Evolutionary conservation across 108 stramenopile genomes (phyloP).

Genomic region (Discostella pseudostelligera): DNA sequence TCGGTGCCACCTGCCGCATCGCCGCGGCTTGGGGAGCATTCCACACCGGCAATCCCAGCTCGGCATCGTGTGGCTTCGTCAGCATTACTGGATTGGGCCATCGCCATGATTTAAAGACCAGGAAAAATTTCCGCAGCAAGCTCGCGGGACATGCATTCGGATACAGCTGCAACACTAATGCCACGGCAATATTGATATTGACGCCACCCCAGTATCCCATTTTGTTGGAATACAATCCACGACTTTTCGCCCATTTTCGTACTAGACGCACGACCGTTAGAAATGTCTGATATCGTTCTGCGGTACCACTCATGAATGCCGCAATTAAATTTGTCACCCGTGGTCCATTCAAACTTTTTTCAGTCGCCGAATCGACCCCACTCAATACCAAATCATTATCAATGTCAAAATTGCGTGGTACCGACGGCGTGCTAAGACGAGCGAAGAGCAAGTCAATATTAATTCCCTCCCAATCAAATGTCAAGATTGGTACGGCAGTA

Average conservation of each 20-base stretch:
- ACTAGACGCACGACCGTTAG: slow-evolving; percentile 86
- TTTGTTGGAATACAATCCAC: slow-evolving; percentile 99
- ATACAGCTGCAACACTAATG: slow-evolving; percentile 91
- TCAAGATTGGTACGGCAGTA: slow-evolving; percentile 95
- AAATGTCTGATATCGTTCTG: slow-evolving; percentile 80
- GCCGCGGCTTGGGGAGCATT: slow-evolving; percentile 53
- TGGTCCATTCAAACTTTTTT: slow-evolving; percentile 95
- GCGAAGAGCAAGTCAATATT: slow-evolving; percentile 97
- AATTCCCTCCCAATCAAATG: slow-evolving; percentile 97
- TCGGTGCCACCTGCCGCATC: slow-evolving; percentile 87
- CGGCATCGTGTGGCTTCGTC: slow-evolving; percentile 84
- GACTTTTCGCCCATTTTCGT: slow-evolving; percentile 92
- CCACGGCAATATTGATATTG: slow-evolving; percentile 97
- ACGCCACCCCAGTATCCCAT: slow-evolving; percentile 96
- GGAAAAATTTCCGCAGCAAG: slow-evolving; percentile 87
- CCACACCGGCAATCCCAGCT: slow-evolving; percentile 81
- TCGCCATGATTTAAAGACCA: slow-evolving; percentile 88
- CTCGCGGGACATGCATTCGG: slow-evolving; percentile 86
- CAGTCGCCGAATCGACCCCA: slow-evolving; percentile 91
- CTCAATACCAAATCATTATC: slow-evolving; percentile 91
- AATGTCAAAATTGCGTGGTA: slow-evolving; percentile 89
- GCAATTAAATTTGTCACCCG: slow-evolving; percentile 95
- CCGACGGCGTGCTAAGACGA: slow-evolving; percentile 72
- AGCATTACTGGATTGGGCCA: slow-evolving; percentile 89
- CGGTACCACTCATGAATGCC: slow-evolving; percentile 79